Percentiles rank a stretch among this genome's conserved stretches.
Conservation (phyloP, 176 grass and related monocot species). For the Pharus latifolius region DNA sequence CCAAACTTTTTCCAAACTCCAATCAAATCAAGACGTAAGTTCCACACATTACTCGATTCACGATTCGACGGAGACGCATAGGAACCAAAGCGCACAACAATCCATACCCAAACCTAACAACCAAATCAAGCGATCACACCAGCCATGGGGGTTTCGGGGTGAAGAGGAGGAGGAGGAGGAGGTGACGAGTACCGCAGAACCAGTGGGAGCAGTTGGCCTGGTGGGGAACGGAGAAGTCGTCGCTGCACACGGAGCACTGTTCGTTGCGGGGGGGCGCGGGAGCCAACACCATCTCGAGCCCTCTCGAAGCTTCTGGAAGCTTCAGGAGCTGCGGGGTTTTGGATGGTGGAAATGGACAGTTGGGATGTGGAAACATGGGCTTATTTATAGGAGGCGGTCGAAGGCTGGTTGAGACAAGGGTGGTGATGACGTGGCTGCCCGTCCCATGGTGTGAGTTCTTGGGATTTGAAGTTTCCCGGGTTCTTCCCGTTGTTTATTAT, state of each 20-base stretch:
- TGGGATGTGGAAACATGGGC: neutral
- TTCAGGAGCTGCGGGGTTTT: neutral
- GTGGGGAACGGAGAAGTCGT: slow-evolving; percentile 1
- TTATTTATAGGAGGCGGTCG: too few species aligned
- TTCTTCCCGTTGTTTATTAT: too few species aligned
- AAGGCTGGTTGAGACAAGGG: too few species aligned
- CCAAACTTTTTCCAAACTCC: neutral
- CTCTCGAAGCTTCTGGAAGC: neutral
- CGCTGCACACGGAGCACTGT: slow-evolving; percentile 16
- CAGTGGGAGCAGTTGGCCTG: slow-evolving; percentile 35
- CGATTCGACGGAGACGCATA: too few species aligned
- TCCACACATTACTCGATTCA: too few species aligned
- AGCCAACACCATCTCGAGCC: neutral
- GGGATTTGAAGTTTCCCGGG: too few species aligned
- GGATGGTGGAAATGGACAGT: neutral
- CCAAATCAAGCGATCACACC: neutral
- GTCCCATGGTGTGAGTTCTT: too few species aligned
- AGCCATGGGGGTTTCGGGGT: neutral
- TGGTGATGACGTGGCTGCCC: neutral
- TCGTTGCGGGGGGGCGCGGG: neutral
- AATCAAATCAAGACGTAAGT: neutral
- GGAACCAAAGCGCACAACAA: neutral
- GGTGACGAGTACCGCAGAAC: slow-evolving; percentile 19
- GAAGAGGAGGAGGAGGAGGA: neutral
- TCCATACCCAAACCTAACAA: neutral